Evolutionary conservation across 2,329 filamentous ascomycete species (phyloP).

Genomic region (Claviceps sp.): DNA sequence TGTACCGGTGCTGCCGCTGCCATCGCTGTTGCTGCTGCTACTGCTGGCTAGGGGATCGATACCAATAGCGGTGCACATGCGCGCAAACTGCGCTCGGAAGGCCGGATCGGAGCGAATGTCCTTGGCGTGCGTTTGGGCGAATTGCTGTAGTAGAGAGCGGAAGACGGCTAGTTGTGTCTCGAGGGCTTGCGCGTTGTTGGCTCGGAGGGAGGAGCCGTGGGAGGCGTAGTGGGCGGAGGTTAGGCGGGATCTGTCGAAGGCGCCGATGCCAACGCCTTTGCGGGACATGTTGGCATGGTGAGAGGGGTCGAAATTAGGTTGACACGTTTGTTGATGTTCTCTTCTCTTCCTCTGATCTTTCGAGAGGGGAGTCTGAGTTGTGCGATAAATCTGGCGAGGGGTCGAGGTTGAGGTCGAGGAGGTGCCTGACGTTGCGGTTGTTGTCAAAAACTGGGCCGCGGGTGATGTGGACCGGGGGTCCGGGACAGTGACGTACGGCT

Average conservation of each 20-base stretch:
- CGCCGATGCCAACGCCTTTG: conserved; percentile 79
- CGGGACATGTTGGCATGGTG: conserved; percentile 41
- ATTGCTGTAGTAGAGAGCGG: conserved; percentile 87
- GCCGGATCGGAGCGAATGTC: conserved; percentile 92
- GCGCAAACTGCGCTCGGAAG: conserved; percentile 92
- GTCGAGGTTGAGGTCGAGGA: no score
- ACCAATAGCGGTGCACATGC: conserved; percentile 95
- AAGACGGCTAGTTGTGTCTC: conserved; percentile 92
- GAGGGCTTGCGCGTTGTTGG: conserved; percentile 70
- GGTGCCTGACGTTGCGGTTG: no score
- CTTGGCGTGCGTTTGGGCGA: conserved; percentile 85
- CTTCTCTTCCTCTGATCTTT: background rate
- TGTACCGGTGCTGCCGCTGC: conserved; percentile 4
- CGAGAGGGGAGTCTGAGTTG: no score
- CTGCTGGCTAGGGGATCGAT: conserved; percentile 72
- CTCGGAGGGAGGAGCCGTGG: conserved; percentile 79
- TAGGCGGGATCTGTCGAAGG: conserved; percentile 74
- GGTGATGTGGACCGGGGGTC: no score
- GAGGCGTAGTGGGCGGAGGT: conserved; percentile 81
- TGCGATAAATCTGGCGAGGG: no score
- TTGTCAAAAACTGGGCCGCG: no score
- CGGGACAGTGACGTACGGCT: no score
- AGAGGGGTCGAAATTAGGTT: no score
- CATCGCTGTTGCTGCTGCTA: conserved; percentile 17
- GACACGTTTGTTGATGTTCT: background rate